Conservation (phyloP, 106 monocot genomes). For the Dendrobium catenatum region DNA sequence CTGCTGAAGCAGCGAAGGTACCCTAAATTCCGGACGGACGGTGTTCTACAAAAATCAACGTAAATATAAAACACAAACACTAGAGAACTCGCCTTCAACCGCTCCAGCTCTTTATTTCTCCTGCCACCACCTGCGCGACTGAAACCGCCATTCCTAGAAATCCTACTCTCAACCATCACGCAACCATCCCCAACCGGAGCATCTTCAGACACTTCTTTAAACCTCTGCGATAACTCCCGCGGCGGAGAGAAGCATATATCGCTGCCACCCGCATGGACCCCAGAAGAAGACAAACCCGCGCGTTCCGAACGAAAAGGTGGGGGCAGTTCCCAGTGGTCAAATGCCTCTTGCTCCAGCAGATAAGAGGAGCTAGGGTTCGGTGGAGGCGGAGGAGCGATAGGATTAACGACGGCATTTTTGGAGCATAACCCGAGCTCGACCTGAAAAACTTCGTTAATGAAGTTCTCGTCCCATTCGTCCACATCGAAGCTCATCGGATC, state of each 20-base stretch:
- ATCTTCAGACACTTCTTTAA: background rate
- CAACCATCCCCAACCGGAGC: constrained; percentile 1
- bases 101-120: constrained; percentile 33
- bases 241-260: constrained; percentile 44
- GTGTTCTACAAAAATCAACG: background rate
- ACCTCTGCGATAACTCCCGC: constrained; percentile 46
- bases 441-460: constrained; percentile 33
- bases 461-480: constrained; percentile 60
- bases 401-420: constrained; percentile 14
- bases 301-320: background rate
- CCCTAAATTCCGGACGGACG: background rate
- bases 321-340: background rate
- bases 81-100: constrained; percentile 32
- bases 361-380: background rate
- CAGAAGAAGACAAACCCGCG: background rate
- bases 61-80: background rate
- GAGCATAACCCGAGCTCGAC: constrained; percentile 36
- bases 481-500: constrained; percentile 36
- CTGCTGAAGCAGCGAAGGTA: background rate
- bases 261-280: background rate
- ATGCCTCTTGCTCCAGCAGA: background rate
- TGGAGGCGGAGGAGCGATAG: constrained; percentile 2
- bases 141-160: background rate
- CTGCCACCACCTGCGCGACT: constrained; percentile 2
- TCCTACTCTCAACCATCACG: constrained; percentile 5